phyloP scores from a whole-genome alignment of 176 grass and related monocot species.

The Alopecurus myosuroides region DNA sequence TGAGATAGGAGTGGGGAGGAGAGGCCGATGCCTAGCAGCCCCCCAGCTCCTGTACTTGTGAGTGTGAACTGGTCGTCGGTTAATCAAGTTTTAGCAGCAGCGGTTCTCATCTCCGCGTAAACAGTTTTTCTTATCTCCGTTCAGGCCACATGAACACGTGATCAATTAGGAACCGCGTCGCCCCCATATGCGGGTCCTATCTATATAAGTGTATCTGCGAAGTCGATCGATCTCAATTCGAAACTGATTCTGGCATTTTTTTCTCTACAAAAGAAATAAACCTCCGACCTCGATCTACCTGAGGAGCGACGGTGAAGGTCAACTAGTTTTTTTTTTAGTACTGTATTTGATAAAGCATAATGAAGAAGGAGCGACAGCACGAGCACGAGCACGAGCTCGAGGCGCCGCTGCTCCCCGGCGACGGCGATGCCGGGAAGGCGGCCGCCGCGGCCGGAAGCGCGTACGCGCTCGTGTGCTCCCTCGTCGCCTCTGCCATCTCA shows the following conservation, averaged over 20 bases:
- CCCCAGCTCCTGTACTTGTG: no score
- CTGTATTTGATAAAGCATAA: background rate
- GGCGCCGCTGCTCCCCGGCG: background rate
- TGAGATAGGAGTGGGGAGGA: no score
- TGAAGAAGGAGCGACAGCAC: background rate
- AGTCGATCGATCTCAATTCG: background rate
- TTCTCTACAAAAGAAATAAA: background rate
- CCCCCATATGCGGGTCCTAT: background rate
- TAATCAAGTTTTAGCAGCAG: no score
- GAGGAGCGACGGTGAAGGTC: background rate
- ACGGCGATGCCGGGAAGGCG: background rate
- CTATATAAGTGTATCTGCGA: background rate
- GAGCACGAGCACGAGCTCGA: background rate
- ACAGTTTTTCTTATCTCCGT: background rate
- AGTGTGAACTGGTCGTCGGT: no score
- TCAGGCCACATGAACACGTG: background rate
- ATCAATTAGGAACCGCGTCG: background rate
- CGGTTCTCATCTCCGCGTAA: background rate
- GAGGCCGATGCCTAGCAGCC: no score
- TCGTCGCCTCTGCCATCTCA: constrained; percentile 7
- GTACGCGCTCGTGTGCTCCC: constrained; percentile 10
- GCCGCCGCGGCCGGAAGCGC: background rate
- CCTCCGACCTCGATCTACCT: background rate
- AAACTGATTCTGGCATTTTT: background rate
- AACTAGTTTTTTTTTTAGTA: background rate